Evolutionary conservation across 257 asterid genomes (phyloP).

Genomic region (Salvia rosmarinus): DNA sequence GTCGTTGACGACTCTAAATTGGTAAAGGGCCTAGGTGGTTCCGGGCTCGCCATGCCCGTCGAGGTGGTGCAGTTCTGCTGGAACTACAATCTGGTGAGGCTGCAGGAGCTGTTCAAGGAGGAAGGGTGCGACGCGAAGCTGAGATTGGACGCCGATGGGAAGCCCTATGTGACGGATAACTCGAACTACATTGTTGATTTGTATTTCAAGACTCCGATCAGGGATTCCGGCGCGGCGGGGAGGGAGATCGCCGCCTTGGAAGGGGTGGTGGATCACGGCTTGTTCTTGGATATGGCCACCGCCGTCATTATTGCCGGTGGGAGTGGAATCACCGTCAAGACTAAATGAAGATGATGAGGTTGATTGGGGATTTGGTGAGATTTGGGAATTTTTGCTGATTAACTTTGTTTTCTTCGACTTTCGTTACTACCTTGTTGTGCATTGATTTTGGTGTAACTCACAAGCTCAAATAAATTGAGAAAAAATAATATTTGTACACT

Average conservation of each 20-base stretch:
- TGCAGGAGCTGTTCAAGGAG: slow-evolving; percentile 67
- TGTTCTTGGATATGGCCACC: slow-evolving; percentile 37
- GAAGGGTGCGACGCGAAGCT: slow-evolving; percentile 77
- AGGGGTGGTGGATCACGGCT: slow-evolving; percentile 67
- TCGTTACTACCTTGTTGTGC: slow-evolving; percentile 4
- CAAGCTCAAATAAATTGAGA: slow-evolving; percentile 6
- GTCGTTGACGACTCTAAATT: slow-evolving; percentile 86
- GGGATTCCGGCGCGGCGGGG: slow-evolving; percentile 69
- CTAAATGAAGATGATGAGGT: slow-evolving; percentile 49
- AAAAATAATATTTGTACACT: slow-evolving; percentile 8
- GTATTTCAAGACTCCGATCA: slow-evolving; percentile 87
- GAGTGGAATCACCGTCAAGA: slow-evolving; percentile 61
- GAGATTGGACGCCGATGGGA: slow-evolving; percentile 54
- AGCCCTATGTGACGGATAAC: slow-evolving; percentile 87
- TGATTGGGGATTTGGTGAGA: neutral
- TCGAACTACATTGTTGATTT: slow-evolving; percentile 85
- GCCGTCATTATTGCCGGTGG: slow-evolving; percentile 78
- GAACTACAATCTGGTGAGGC: slow-evolving; percentile 44
- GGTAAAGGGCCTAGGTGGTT: slow-evolving; percentile 79
- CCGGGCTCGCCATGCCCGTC: slow-evolving; percentile 94
- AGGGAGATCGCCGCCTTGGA: slow-evolving; percentile 72
- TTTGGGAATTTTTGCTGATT: slow-evolving; percentile 8
- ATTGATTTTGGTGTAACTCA: slow-evolving; percentile 20
- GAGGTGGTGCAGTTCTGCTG: slow-evolving; percentile 92
- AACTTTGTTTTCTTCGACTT: neutral